These are phyloP conservation scores for Cucumis hystrix DNA, from an alignment of 306 rosid genomes.

Conservation along the genomic window DNA sequence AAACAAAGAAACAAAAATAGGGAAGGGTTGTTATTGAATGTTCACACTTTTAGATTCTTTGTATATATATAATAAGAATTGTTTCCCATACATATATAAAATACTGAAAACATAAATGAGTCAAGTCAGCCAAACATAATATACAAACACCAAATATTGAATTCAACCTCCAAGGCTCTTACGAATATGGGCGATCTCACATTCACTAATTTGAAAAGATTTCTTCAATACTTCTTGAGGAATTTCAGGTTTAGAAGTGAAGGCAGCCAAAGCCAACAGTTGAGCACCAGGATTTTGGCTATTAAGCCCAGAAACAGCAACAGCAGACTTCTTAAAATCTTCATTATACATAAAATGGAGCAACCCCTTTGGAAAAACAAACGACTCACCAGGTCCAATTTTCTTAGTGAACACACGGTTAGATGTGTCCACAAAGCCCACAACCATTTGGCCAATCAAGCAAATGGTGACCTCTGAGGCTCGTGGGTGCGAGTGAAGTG, in stretches of 20 bases:
- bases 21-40: too few relatives aligned
- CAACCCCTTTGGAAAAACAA: constrained; percentile 54
- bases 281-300: constrained; percentile 67
- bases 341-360: constrained; percentile 43
- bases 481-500: constrained; percentile 56
- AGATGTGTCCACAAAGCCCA: constrained; percentile 48
- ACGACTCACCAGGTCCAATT: constrained; percentile 41
- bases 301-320: constrained; percentile 41
- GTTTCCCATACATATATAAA: too few relatives aligned
- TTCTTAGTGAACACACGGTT: constrained; percentile 19
- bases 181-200: constrained; percentile 28
- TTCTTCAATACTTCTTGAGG: constrained; percentile 17
- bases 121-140: too few relatives aligned
- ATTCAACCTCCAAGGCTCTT: constrained; percentile 20
- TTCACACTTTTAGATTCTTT: too few relatives aligned
- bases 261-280: constrained; percentile 27
- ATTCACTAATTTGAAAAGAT: constrained; percentile 25
- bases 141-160: too few relatives aligned
- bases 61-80: too few relatives aligned
- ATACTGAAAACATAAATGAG: too few relatives aligned
- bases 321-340: constrained; percentile 14
- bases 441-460: constrained; percentile 29
- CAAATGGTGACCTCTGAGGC: constrained; percentile 44
- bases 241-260: constrained; percentile 30
- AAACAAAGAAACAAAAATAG: too few relatives aligned